These are phyloP conservation scores for Crucihimalaya himalaica DNA, from an alignment of 345 rosid genomes.

Conservation along the genomic window DNA sequence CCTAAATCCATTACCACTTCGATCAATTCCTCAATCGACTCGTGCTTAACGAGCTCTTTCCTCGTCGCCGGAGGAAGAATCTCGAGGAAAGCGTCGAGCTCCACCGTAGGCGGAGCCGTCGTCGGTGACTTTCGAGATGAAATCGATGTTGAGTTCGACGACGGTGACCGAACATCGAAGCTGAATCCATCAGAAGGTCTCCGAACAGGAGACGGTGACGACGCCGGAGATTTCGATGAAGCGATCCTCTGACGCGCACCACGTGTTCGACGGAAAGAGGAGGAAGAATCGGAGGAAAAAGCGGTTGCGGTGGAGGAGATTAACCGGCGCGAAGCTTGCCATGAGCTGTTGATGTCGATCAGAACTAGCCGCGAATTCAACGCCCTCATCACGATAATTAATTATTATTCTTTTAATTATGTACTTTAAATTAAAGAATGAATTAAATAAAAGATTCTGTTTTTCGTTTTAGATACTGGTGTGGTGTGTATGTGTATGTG, in stretches of 20 bases:
- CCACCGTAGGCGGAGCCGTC: slow-evolving; percentile 38
- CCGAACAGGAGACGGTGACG: slow-evolving; percentile 43
- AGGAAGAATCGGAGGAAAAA: slow-evolving; percentile 51
- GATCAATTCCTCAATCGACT: slow-evolving; percentile 66
- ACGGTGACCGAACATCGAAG: slow-evolving; percentile 43
- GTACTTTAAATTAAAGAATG: neutral
- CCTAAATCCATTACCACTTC: slow-evolving; percentile 97
- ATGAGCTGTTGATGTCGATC: slow-evolving; percentile 71
- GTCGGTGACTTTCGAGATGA: slow-evolving; percentile 34
- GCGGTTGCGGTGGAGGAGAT: slow-evolving; percentile 61
- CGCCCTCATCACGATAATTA: slow-evolving; percentile 49
- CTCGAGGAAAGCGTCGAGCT: slow-evolving; percentile 74
- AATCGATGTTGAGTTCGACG: slow-evolving; percentile 40
- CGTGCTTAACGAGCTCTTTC: slow-evolving; percentile 56
- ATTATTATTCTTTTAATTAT: neutral
- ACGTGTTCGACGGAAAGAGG: slow-evolving; percentile 68
- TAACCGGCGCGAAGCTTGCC: slow-evolving; percentile 54
- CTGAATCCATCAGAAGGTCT: slow-evolving; percentile 62
- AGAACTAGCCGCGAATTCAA: slow-evolving; percentile 61
- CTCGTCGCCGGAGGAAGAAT: slow-evolving; percentile 70
- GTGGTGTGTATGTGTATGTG: neutral
- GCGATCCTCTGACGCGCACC: slow-evolving; percentile 48
- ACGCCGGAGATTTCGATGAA: slow-evolving; percentile 45
- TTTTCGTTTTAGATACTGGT: neutral
- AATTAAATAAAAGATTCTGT: slow-evolving; percentile 16